Evolutionary conservation across 2,329 filamentous ascomycete species (phyloP).

Genomic region (Lachnellula cervina): DNA sequence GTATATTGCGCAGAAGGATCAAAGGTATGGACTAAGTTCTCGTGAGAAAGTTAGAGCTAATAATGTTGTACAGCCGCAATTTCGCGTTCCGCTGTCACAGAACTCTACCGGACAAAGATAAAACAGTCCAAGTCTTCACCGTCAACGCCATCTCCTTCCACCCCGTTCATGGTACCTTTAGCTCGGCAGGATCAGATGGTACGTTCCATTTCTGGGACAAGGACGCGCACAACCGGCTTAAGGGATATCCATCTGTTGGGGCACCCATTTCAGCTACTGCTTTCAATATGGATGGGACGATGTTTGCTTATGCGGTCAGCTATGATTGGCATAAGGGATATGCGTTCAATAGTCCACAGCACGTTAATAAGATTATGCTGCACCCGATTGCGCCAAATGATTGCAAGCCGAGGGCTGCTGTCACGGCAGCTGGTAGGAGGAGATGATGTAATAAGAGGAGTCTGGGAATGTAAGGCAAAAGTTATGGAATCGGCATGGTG

Average conservation of each 20-base stretch:
- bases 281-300: conserved; percentile 77
- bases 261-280: conserved; percentile 84
- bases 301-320: conserved; percentile 81
- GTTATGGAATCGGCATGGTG: neutral
- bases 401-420: conserved; percentile 41
- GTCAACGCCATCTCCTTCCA: conserved; percentile 97
- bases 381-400: conserved; percentile 63
- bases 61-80: conserved; percentile 55
- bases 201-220: conserved; percentile 96
- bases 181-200: conserved; percentile 85
- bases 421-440: neutral
- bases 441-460: neutral
- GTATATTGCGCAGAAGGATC: conserved; percentile 91
- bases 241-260: conserved; percentile 75
- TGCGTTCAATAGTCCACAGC: conserved; percentile 67
- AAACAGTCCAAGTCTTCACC: conserved; percentile 75
- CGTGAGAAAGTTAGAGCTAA: neutral
- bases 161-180: conserved; percentile 89
- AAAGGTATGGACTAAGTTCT: conserved; percentile 43
- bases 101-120: conserved; percentile 63
- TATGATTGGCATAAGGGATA: conserved; percentile 99
- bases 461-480: neutral
- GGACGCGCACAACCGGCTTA: conserved; percentile 78
- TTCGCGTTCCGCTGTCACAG: conserved; percentile 99
- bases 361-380: conserved; percentile 74